Evolutionary conservation across 2,329 filamentous ascomycete species (phyloP).

Genomic region (Ophiostoma ulmi): DNA sequence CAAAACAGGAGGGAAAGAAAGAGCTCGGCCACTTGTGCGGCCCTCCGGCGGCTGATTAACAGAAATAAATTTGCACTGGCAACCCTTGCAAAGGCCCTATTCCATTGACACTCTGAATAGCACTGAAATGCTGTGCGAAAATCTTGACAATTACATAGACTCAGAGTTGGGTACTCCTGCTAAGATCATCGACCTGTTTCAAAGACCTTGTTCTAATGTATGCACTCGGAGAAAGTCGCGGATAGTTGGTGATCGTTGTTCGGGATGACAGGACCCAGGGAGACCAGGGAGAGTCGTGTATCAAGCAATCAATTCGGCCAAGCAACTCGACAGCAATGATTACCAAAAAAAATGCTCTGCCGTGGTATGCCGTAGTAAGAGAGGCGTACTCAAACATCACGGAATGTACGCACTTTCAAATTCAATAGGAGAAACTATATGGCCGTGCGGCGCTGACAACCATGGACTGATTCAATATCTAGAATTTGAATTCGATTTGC

Average conservation of each 20-base stretch:
- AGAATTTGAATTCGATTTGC: too few relatives aligned
- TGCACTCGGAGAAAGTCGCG: neutral
- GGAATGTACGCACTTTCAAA: too few relatives aligned
- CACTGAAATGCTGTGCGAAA: too few relatives aligned
- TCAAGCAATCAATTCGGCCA: neutral
- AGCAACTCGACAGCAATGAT: neutral
- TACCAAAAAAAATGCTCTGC: neutral
- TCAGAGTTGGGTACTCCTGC: neutral
- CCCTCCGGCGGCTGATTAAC: neutral
- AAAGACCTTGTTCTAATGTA: neutral
- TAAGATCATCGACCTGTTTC: neutral
- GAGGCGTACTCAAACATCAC: too few relatives aligned
- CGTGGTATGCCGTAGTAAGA: neutral
- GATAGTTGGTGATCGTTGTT: neutral
- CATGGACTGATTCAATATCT: too few relatives aligned
- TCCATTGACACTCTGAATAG: neutral
- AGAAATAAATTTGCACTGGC: neutral
- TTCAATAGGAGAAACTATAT: too few relatives aligned
- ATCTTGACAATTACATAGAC: too few relatives aligned
- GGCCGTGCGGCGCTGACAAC: too few relatives aligned
- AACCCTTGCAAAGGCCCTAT: neutral
- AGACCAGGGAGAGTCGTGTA: neutral
- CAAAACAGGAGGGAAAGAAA: neutral
- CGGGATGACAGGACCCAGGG: neutral
- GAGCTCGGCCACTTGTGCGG: conserved; percentile 2